phyloP scores from a whole-genome alignment of 2,329 filamentous ascomycete genomes.

The Trichoderma hamatum region DNA sequence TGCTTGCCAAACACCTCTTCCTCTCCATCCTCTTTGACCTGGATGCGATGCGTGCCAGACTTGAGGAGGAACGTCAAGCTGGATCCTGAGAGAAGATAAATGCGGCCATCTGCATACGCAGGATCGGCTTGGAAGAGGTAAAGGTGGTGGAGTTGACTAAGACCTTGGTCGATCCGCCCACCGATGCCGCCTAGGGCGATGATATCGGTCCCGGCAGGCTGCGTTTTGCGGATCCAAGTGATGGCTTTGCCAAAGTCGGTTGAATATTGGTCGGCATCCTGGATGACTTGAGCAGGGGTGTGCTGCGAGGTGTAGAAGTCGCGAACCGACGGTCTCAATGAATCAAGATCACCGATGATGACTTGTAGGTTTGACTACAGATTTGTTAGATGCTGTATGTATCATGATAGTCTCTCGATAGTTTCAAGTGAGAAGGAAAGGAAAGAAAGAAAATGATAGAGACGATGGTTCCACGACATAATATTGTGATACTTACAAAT shows the following conservation, averaged over 20 bases:
- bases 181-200: slow-evolving; percentile 82
- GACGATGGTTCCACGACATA: background rate
- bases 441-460: background rate
- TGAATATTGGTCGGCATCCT: slow-evolving; percentile 78
- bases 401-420: background rate
- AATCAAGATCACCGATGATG: slow-evolving; percentile 92
- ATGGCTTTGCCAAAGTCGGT: slow-evolving; percentile 91
- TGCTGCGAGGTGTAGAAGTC: slow-evolving; percentile 65
- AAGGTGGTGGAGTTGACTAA: slow-evolving; percentile 87
- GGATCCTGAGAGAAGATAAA: slow-evolving; percentile 81
- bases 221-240: slow-evolving; percentile 54
- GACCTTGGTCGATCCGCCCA: slow-evolving; percentile 88
- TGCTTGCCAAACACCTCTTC: slow-evolving; percentile 70
- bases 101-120: slow-evolving; percentile 53
- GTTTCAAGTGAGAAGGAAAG: background rate
- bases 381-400: slow-evolving; percentile 3
- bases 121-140: slow-evolving; percentile 63
- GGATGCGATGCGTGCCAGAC: slow-evolving; percentile 67
- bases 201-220: slow-evolving; percentile 58
- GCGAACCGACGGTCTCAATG: slow-evolving; percentile 64
- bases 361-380: slow-evolving; percentile 62
- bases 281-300: slow-evolving; percentile 60
- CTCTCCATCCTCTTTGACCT: slow-evolving; percentile 56
- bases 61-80: slow-evolving; percentile 83
- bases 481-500: slow-evolving; percentile 42